Base-by-base conservation (phyloP, 2,329 filamentous ascomycete genomes). In the Calonectria hongkongensis region DNA sequence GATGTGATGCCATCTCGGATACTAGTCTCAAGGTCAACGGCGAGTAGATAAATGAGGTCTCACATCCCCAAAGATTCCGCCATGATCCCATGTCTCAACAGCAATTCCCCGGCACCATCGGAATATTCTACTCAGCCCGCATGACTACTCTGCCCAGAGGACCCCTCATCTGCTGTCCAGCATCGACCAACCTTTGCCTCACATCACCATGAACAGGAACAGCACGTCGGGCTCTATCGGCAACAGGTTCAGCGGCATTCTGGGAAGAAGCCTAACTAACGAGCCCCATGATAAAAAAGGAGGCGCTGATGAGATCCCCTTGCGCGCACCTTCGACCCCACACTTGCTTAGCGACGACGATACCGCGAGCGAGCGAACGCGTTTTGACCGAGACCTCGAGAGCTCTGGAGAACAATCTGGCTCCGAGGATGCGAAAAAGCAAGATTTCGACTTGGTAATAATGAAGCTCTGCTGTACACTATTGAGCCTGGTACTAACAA, bases 11-110 rank as follows among this genome's bases (percentile, higher is more conserved):
- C 41, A 63, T 63, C 58, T 63, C 27, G 25, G 58, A 45, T 63
- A 45, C 12, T 6, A 18, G 39, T 63, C 27, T 63, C 58, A 45
- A 33, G 13, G 12, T 15, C 58, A 41, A 58, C 18, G 15, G 15
- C 16, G 39, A 45, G 25, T 63, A 63, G 58, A 63, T 63, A 63
- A 43, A 63, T 27, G 58, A 63, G 58, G 58, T 63, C 39, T 43
- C 27, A 45, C 8, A 18, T 45, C 58, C 58, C 18, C 21, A n/a
- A 8, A 28, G 28, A 18, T 4, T 27, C 8, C 56, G 2, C 39
- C 58, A n/a, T 43, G 58, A 30, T 62, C 8, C 12, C 25, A 18
- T 63, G 39, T 45, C 36, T 63, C 16, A 36, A 30, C 36, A 63
- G 10, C 27, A 33, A 45, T 45, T 30, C 39, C 39, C 33, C n/a